Conservation (phyloP, 2,329 filamentous ascomycete species). For the Pseudocercospora cruenta region DNA sequence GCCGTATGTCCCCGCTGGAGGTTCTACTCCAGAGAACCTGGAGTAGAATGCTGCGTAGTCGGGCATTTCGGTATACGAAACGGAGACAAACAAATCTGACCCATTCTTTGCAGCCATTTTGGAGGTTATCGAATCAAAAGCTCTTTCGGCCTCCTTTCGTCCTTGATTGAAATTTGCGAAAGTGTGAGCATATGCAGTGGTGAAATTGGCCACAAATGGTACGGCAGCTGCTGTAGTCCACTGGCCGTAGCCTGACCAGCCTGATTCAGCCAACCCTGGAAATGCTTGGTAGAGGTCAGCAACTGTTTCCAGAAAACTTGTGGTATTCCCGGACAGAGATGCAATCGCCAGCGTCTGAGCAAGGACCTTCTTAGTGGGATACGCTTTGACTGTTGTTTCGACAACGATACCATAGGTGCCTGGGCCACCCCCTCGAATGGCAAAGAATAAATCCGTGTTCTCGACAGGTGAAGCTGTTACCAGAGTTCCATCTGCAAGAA, state of each 20-base stretch:
- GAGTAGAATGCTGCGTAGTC: slow-evolving; percentile 37
- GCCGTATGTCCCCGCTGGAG: slow-evolving; percentile 31
- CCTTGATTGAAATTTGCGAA: slow-evolving; percentile 34
- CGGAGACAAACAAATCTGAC: slow-evolving; percentile 35
- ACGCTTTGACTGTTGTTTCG: slow-evolving; percentile 26
- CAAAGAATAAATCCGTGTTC: slow-evolving; percentile 57
- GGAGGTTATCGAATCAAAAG: slow-evolving; percentile 28
- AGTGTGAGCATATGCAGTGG: slow-evolving; percentile 34
- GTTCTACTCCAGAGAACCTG: slow-evolving; percentile 26
- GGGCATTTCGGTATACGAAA: slow-evolving; percentile 26
- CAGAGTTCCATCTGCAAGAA: slow-evolving; percentile 30
- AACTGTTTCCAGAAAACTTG: slow-evolving; percentile 31
- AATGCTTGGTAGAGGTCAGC: slow-evolving; percentile 33
- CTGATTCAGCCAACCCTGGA: slow-evolving; percentile 34
- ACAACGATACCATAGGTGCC: slow-evolving; percentile 48
- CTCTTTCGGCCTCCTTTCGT: slow-evolving; percentile 20
- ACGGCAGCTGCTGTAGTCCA: slow-evolving; percentile 32
- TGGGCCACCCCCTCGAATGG: slow-evolving; percentile 55
- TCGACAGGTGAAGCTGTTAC: slow-evolving; percentile 40
- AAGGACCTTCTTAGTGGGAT: slow-evolving; percentile 22
- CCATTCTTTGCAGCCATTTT: slow-evolving; percentile 31
- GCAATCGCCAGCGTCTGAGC: slow-evolving; percentile 35
- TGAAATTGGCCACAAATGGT: slow-evolving; percentile 33
- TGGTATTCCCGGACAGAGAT: slow-evolving; percentile 25
- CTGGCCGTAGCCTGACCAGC: slow-evolving; percentile 38